Conservation (phyloP, 108 stramenopile genomes). For the Nitzschia palea region DNA sequence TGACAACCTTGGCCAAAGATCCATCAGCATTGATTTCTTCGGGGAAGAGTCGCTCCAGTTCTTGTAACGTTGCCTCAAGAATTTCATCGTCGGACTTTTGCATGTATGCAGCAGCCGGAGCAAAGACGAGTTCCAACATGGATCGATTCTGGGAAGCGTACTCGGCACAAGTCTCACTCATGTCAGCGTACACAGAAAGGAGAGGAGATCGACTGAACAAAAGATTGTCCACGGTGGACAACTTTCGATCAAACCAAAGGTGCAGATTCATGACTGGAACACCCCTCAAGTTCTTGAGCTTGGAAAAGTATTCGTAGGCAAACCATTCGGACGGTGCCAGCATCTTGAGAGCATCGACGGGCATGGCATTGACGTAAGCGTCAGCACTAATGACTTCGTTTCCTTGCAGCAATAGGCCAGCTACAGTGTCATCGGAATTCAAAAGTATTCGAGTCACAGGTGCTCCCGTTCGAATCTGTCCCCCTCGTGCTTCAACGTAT, state of each 20-base stretch:
- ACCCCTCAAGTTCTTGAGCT: conserved; percentile 87
- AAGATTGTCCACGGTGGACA: conserved; percentile 85
- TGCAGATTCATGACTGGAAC: conserved; percentile 97
- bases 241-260: conserved; percentile 93
- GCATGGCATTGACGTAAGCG: conserved; percentile 93
- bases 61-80: conserved; percentile 87
- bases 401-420: conserved; percentile 60
- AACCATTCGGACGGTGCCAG: conserved; percentile 80
- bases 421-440: conserved; percentile 58
- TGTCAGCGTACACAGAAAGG: conserved; percentile 94
- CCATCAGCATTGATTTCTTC: conserved; percentile 80
- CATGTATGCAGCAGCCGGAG: conserved; percentile 54
- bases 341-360: conserved; percentile 88
- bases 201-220: conserved; percentile 90
- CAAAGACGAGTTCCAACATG: conserved; percentile 95
- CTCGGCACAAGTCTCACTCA: conserved; percentile 89
- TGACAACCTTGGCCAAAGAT: conserved; percentile 62
- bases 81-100: conserved; percentile 73
- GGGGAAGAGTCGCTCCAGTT: conserved; percentile 90
- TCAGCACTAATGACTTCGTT: conserved; percentile 77
- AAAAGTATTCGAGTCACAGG: conserved; percentile 48
- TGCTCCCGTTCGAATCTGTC: conserved; percentile 71
- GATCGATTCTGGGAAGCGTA: conserved; percentile 79
- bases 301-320: conserved; percentile 86
- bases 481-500: conserved; percentile 71